Base-by-base conservation (phyloP, 805 yeast species). In the Suhomyces sp. region DNA sequence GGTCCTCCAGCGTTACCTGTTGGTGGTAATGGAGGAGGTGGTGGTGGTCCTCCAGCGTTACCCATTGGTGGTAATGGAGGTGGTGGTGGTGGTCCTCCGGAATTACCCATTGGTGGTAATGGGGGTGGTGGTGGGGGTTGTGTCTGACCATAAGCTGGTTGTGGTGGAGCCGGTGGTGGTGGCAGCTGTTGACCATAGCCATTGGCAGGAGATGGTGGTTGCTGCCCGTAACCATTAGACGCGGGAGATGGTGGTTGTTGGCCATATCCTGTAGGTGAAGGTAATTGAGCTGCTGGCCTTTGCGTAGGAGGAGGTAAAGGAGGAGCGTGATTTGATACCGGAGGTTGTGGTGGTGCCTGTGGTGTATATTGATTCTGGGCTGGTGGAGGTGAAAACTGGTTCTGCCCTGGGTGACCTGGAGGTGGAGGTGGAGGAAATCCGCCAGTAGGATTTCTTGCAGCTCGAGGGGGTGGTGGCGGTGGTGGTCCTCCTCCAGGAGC, bases 231-330 rank as follows among this genome's bases (percentile, higher is more conserved):
- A n/a, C n/a, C n/a, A n/a, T n/a, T n/a, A n/a, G n/a, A n/a, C n/a
- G 36, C 22, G 2, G 40, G 38, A 15, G 40, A 33, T 8, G 47
- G 48, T 8, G 42, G 44, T 40, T 14, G 50, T 44, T 25, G 48
- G 44, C 32, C 46, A 47, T 15, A 34, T 8, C 21, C 35, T 29
- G 29, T 43, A 18, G 35, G 37, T 22, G 42, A 48, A 18, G 40
- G 44, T n/a, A 28, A 48, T 9, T 49, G 58, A 18, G 39, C 24
- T 18, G 54, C 37, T 1, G 59, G 47, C 5, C 53, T 38, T 5
- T 70, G 69, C 3, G 71, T 70, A 2, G 74, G 66, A 10, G 72
- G 73, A 5, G 71, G 67, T 21, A 35, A 35, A 10, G 44, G 44
- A 4, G 40, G 51, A 28, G 44, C 50, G 18, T 39, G 46, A 19